A percentile compares a stretch with the other conserved stretches of the same genome.
Conservation (phyloP, 2,329 filamentous ascomycete genomes). For the Apiospora malaysiana region DNA sequence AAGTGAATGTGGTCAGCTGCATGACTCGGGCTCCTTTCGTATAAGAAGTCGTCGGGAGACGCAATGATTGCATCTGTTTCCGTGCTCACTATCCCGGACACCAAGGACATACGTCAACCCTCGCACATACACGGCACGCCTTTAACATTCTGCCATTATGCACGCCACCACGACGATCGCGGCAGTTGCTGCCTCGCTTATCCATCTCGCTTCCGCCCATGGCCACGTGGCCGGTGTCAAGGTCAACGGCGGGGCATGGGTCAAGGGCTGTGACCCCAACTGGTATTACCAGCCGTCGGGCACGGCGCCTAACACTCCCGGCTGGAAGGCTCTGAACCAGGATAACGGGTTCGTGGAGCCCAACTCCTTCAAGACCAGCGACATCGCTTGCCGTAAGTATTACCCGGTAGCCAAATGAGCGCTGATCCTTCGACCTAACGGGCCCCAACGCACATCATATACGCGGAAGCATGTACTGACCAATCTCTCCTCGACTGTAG, state of each 20-base stretch:
- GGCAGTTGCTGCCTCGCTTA: conserved; percentile 23
- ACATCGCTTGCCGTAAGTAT: conserved; percentile 54
- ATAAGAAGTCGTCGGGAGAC: not conserved
- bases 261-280: conserved; percentile 32
- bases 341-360: conserved; percentile 59
- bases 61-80: not conserved
- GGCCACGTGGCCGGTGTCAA: conserved; percentile 32
- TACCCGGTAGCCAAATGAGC: no score
- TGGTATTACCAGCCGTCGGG: conserved; percentile 34
- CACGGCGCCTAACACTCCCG: conserved; percentile 33
- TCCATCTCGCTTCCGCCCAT: conserved; percentile 30
- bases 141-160: conserved; percentile 6
- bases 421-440: no score
- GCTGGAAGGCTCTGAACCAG: conserved; percentile 49
- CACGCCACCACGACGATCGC: conserved; percentile 11
- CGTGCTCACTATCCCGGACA: not conserved
- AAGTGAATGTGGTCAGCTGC: not conserved
- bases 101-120: not conserved
- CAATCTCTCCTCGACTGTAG: not conserved
- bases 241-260: conserved; percentile 31
- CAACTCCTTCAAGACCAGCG: conserved; percentile 43
- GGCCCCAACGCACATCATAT: no score
- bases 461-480: not conserved
- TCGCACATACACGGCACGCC: not conserved
- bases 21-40: not conserved